Evolutionary conservation across 306 rosid genomes (phyloP), one percentile per base, ranked within the genome.

Genomic region (Ammopiptanthus mongolicus): DNA sequence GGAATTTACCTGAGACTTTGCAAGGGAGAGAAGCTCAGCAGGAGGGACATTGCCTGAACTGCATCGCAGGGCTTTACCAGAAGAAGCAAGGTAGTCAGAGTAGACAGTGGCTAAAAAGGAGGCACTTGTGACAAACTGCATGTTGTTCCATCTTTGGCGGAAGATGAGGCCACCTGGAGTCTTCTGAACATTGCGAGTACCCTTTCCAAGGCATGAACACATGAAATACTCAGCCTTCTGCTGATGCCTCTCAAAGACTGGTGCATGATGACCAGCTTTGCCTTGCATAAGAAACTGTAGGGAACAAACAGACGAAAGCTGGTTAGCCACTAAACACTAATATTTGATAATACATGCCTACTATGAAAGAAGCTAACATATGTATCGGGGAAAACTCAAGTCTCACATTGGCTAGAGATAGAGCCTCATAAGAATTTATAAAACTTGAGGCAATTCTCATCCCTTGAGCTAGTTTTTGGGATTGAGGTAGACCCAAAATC

Each of bases 131-230:
- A 89, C 97, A 65, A 91, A 92, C 79, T 95, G 99, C 97, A 95
- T 57, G 86, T 92, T 91, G 83, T 95, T 95, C 99, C 99, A 95
- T 66, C 96, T 85, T 75, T 92, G 97, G 7, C 96, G 88, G 87
- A 77, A 90, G 21, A 95, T 78, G 47, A 95, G 96, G 52, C 99
- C 99, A 46, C 97, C 99, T 0, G 99, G 98, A 13, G 98, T 94
- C 73, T 84, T 92, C 84, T 84, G 95, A 19, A 84, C 84, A 47
- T 94, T 94, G 48, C 76, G 83, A 51, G 36, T 56, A 25, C 95
- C 88, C 86, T 88, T 94, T 61, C 97, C 93, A 1, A 94, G 53
- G 81, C 91, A 87, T 0, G 95, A 85, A 68, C 98, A 94, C 91
- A 94, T 87, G 86, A 91, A 94, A 41, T 53, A 69, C 83, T 94